A percentile compares a stretch with the other conserved stretches of the same genome.
These are phyloP conservation scores for Leucosporidium creatinivorum DNA, from an alignment of 768 basidiomycete genomes.

Conservation along the genomic window DNA sequence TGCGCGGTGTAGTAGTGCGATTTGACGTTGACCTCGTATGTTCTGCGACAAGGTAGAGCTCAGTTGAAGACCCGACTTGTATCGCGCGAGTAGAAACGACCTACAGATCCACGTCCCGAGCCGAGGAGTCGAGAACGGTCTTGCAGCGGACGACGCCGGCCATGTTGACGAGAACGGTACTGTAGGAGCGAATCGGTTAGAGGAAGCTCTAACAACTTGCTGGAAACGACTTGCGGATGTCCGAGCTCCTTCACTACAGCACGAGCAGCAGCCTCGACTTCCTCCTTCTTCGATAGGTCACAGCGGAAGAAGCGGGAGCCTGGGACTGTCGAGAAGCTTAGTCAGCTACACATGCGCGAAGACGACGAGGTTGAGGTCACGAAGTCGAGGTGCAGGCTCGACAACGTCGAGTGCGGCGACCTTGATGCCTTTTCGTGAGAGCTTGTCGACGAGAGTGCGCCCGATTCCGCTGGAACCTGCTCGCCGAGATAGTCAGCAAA, in stretches of 20 bases:
- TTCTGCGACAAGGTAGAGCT: slow-evolving; percentile 49
- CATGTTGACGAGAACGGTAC: slow-evolving; percentile 83
- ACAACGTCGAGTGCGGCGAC: slow-evolving; percentile 82
- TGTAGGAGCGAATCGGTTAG: slow-evolving; percentile 52
- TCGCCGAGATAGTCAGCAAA: background rate
- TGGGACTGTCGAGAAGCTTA: slow-evolving; percentile 45
- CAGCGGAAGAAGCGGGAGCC: slow-evolving; percentile 81
- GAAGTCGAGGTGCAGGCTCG: slow-evolving; percentile 63
- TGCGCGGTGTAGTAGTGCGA: slow-evolving; percentile 89
- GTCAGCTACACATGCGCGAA: background rate
- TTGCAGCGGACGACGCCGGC: slow-evolving; percentile 92
- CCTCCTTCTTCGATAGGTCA: slow-evolving; percentile 81
- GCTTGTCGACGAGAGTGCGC: slow-evolving; percentile 74
- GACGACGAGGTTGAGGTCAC: slow-evolving; percentile 45
- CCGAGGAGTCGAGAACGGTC: slow-evolving; percentile 65
- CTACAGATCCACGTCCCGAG: slow-evolving; percentile 74
- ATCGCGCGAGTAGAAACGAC: slow-evolving; percentile 30
- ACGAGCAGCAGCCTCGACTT: slow-evolving; percentile 68
- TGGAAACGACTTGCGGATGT: slow-evolving; percentile 15
- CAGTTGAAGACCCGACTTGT: background rate
- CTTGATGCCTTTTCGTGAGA: slow-evolving; percentile 70
- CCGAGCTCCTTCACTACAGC: slow-evolving; percentile 68
- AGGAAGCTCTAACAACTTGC: no score
- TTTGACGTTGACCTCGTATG: slow-evolving; percentile 79
- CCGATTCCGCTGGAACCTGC: slow-evolving; percentile 83